These are phyloP conservation scores for Populus hybrid DNA, from an alignment of 441 rosid genomes.

Conservation along the genomic window DNA sequence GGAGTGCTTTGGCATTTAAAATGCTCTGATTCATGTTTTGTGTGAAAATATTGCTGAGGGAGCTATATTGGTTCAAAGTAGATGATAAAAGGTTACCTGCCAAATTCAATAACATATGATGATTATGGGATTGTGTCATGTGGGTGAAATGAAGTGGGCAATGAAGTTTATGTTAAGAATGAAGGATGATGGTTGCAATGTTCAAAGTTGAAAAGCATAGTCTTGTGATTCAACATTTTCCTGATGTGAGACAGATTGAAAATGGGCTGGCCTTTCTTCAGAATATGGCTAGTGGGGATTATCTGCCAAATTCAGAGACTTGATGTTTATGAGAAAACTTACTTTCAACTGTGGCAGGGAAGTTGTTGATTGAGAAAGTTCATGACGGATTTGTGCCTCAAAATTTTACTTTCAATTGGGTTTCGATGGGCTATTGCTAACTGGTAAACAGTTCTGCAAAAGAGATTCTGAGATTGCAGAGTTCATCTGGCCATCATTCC, in stretches of 20 bases:
- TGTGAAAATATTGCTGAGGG: slow-evolving; percentile 76
- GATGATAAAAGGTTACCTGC: slow-evolving; percentile 69
- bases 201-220: slow-evolving; percentile 75
- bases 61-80: slow-evolving; percentile 62
- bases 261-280: slow-evolving; percentile 59
- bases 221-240: slow-evolving; percentile 60
- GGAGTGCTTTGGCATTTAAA: slow-evolving; percentile 79
- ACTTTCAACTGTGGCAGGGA: slow-evolving; percentile 58
- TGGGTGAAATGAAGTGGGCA: too few relatives aligned
- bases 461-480: slow-evolving; percentile 71
- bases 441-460: slow-evolving; percentile 79
- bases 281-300: slow-evolving; percentile 57
- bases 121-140: slow-evolving; percentile 79
- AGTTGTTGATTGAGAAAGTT: slow-evolving; percentile 79
- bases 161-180: slow-evolving; percentile 60
- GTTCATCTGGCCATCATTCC: slow-evolving; percentile 60
- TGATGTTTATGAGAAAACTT: slow-evolving; percentile 85
- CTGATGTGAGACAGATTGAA: slow-evolving; percentile 63
- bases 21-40: slow-evolving; percentile 80
- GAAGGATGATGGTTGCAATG: slow-evolving; percentile 53
- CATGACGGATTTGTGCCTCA: slow-evolving; percentile 85
- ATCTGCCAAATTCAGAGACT: slow-evolving; percentile 87
- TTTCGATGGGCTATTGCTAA: slow-evolving; percentile 76
- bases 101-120: slow-evolving; percentile 66
- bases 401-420: slow-evolving; percentile 66